Base-by-base conservation (phyloP, 2,329 filamentous ascomycete species). In the Talaromyces sp. region DNA sequence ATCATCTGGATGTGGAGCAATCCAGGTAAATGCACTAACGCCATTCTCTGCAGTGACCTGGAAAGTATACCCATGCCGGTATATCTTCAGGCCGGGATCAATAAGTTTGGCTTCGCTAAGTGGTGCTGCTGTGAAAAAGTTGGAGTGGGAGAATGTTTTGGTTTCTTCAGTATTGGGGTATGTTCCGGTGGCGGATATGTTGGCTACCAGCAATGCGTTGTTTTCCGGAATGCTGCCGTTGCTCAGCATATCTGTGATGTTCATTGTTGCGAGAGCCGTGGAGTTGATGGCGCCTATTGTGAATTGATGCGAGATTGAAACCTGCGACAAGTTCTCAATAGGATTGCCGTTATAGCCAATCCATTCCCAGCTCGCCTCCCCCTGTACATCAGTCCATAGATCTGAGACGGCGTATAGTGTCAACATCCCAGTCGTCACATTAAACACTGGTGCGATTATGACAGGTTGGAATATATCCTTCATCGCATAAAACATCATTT, bases 401-500 rank as follows among this genome's bases (percentile, higher is more conserved):
- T 86, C 84, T 2, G 81, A 84, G 0, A 81, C 84, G 0, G 82
- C 82, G 65, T 82, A 86, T 1, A 85, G 71, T 6, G 79, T 76
- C 17, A 87, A 70, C 24, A 78, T 69, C 0, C 81, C 80, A 0
- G 78, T 82, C 0, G 76, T 77, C 21, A 75, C 70, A 63, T 86
- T 80, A 73, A 77, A 84, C 63, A 82, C 82, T 0, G 84, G 81
- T 1, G 83, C 80, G 17, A 86, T 77, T 59, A 88, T 84, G n/a
- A 87, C 73, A 1, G 78, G 77, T 57, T 82, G 71, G 65, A 84
- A 88, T 26, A 84, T 80, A 59, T 87, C 83, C 60, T 81, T 82
- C 3, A 81, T 80, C 1, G 79, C 74, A 59, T 87, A 84, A 61
- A 87, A 84, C n/a, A 87, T 70, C 0, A 85, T 77, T 68, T 88